Conservation (phyloP, 495 filamentous ascomycete genomes). For the Xylaria bambusicola region DNA sequence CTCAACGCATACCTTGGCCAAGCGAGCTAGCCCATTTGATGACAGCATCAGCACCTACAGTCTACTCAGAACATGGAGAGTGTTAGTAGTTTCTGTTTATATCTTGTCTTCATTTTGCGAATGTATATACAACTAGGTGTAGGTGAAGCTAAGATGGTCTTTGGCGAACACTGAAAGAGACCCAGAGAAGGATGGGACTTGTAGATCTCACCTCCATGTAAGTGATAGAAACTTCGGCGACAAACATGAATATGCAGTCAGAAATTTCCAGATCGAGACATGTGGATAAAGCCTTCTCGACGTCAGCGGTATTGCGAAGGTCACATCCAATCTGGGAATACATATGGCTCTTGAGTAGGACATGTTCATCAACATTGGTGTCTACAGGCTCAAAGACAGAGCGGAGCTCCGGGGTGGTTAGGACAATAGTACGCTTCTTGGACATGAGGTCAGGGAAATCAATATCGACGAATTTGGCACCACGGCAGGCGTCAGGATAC, state of each 20-base stretch:
- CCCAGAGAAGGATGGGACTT: too few species aligned
- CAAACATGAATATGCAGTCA: constrained; percentile 68
- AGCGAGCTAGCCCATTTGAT: constrained; percentile 69
- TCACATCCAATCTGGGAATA: constrained; percentile 86
- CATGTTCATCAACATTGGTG: constrained; percentile 43
- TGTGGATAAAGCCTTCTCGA: constrained; percentile 57
- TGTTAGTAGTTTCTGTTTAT: not conserved
- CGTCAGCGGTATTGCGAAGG: constrained; percentile 61
- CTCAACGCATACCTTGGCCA: constrained; percentile 54
- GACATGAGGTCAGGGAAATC: constrained; percentile 81
- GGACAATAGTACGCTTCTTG: constrained; percentile 69
- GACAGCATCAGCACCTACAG: constrained; percentile 68
- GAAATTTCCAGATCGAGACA: constrained; percentile 59
- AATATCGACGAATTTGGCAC: constrained; percentile 77
- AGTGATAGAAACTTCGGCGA: constrained; percentile 86
- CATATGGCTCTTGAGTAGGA: constrained; percentile 61
- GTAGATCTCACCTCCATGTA: constrained; percentile 68
- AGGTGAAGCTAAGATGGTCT: not conserved
- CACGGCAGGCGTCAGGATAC: constrained; percentile 55
- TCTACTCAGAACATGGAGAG: constrained; percentile 19
- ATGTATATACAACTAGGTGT: not conserved
- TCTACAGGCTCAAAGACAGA: constrained; percentile 50
- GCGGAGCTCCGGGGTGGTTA: constrained; percentile 59
- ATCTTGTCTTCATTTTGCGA: not conserved
- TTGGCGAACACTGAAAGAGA: too few species aligned